These are phyloP conservation scores for Reticulascus tulasneorum DNA, from an alignment of 2,329 filamentous ascomycete genomes.

Conservation along the genomic window DNA sequence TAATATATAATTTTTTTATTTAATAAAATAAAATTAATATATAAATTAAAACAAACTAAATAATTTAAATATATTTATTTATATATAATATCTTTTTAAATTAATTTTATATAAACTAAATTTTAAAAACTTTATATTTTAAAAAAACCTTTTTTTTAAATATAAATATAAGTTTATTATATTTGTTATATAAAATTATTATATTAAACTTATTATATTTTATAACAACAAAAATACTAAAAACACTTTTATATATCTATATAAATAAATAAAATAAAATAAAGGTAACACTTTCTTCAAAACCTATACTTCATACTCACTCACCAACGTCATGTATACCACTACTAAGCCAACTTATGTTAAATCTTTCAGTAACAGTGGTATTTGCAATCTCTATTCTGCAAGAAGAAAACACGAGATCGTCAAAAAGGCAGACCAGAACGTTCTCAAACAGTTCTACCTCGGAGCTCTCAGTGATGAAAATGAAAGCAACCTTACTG, in stretches of 20 bases:
- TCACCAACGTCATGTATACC: neutral
- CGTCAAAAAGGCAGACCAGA: too few relatives aligned
- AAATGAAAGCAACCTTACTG: too few relatives aligned
- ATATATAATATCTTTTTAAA: neutral
- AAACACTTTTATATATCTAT: neutral
- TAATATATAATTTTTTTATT: neutral
- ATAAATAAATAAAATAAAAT: neutral
- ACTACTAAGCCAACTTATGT: neutral
- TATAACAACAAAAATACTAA: neutral
- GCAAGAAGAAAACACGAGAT: neutral
- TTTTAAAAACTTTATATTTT: neutral
- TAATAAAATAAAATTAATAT: neutral
- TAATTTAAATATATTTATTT: neutral
- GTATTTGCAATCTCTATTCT: too few relatives aligned
- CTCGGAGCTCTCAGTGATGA: too few relatives aligned
- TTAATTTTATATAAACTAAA: neutral
- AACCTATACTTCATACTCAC: too few relatives aligned
- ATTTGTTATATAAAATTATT: neutral
- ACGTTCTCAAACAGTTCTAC: too few relatives aligned
- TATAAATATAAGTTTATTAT: neutral
- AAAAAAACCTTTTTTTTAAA: constrained; percentile 4
- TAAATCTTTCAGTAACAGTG: too few relatives aligned
- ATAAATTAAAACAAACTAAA: neutral
- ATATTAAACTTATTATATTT: neutral
- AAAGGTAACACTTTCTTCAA: too few relatives aligned